These are phyloP conservation scores for Calonectria honghensis DNA, from an alignment of 2,329 filamentous ascomycete genomes.

Conservation along the genomic window DNA sequence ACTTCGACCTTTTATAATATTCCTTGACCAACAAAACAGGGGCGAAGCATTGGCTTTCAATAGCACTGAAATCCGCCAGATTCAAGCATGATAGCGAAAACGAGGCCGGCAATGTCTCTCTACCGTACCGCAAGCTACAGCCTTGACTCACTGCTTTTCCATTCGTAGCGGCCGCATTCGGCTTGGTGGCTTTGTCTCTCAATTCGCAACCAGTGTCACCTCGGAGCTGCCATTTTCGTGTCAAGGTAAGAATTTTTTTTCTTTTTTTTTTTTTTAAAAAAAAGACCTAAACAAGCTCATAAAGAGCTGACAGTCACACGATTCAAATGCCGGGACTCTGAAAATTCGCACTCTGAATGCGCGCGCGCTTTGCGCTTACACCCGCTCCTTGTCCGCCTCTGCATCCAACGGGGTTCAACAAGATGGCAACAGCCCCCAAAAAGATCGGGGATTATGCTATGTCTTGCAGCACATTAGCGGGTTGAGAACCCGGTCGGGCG, in stretches of 20 bases:
- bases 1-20: background rate
- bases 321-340: background rate
- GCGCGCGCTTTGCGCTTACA: background rate
- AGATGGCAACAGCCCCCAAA: background rate
- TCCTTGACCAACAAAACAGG: background rate
- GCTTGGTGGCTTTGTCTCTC: background rate
- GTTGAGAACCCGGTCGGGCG: no score
- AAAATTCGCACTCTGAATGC: background rate
- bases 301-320: background rate
- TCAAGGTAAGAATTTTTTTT: no score
- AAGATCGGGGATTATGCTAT: background rate
- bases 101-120: background rate
- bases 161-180: background rate
- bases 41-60: background rate
- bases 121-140: background rate
- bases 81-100: background rate
- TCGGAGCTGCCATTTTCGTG: background rate
- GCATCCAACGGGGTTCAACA: background rate
- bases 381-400: conserved; percentile 1
- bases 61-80: background rate
- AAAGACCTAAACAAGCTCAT: background rate
- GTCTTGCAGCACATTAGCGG: background rate
- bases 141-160: background rate
- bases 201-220: background rate
- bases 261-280: no score